phyloP scores from a whole-genome alignment of 169 alveolate genomes.

The Besnoitia besnoiti region DNA sequence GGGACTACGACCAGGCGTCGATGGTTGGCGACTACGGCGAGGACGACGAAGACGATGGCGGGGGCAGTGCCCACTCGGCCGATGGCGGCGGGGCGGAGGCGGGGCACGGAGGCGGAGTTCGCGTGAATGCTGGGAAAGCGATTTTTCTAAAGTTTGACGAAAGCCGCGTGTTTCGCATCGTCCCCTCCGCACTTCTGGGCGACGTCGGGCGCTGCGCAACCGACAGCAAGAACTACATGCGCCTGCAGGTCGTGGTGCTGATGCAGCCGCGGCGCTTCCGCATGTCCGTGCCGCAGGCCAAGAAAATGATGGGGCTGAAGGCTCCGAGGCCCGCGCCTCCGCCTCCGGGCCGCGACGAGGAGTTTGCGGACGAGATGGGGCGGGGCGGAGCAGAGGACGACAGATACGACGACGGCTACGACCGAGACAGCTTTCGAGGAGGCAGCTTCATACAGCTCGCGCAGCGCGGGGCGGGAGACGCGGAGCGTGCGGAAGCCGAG shows the following conservation, averaged over 20 bases:
- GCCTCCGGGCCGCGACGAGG: no score
- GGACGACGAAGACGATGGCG: background rate
- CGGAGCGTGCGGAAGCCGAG: no score
- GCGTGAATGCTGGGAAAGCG: background rate
- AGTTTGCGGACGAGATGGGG: background rate
- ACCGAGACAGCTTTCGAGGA: background rate
- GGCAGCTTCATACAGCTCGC: background rate
- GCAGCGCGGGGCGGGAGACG: background rate
- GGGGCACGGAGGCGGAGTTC: background rate
- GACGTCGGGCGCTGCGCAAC: conserved; percentile 24
- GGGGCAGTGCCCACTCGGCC: background rate
- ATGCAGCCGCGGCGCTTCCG: conserved; percentile 1
- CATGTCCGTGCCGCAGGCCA: background rate
- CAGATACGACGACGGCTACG: background rate
- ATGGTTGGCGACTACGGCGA: conserved; percentile 12
- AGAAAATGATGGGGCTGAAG: background rate
- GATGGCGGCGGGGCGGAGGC: background rate
- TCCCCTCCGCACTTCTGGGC: background rate
- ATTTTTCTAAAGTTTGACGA: conserved; percentile 14
- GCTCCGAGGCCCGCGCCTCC: background rate
- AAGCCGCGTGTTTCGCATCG: background rate
- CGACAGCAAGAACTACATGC: conserved; percentile 11
- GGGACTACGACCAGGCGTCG: background rate
- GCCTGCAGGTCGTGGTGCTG: background rate
- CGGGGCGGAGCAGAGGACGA: background rate